Evolutionary conservation across 345 rosid species (phyloP).

Genomic region (Populus deltoides): DNA sequence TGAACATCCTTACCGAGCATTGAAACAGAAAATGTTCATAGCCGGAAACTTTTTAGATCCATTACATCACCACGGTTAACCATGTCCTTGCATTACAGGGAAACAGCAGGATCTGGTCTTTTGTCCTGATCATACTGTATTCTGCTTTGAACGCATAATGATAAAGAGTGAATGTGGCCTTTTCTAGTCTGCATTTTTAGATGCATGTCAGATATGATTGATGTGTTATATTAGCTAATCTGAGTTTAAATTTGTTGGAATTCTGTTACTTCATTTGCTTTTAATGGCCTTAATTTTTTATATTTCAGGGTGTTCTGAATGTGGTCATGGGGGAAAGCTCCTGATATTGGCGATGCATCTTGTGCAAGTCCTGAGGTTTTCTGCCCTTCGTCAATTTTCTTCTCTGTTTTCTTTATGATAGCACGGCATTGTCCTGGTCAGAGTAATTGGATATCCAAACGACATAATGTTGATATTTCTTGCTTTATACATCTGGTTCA

Average conservation of each 20-base stretch:
- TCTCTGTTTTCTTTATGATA: slow-evolving; percentile 1
- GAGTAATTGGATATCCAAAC: not conserved
- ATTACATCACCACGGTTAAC: not conserved
- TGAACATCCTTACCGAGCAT: not conserved
- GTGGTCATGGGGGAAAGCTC: slow-evolving; percentile 86
- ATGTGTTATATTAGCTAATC: not conserved
- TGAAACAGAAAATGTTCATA: not conserved
- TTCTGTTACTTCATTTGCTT: slow-evolving; percentile 9
- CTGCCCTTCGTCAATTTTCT: slow-evolving; percentile 3
- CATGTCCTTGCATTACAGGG: not conserved
- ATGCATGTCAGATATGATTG: not conserved
- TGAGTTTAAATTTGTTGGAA: not conserved
- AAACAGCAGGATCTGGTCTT: not conserved
- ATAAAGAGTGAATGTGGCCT: not conserved
- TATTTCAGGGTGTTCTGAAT: slow-evolving; percentile 69
- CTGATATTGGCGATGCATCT: slow-evolving; percentile 84
- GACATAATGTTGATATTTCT: not conserved
- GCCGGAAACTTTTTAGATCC: not conserved
- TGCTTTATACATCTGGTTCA: slow-evolving; percentile 32
- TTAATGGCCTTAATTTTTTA: slow-evolving; percentile 11
- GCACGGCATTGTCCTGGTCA: slow-evolving; percentile 3
- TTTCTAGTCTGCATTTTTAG: not conserved
- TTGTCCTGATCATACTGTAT: not conserved
- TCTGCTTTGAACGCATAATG: not conserved
- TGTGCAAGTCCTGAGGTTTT: slow-evolving; percentile 74